Evolutionary conservation across 2,329 filamentous ascomycete genomes (phyloP).

Genomic region (Scytalidium sp.): DNA sequence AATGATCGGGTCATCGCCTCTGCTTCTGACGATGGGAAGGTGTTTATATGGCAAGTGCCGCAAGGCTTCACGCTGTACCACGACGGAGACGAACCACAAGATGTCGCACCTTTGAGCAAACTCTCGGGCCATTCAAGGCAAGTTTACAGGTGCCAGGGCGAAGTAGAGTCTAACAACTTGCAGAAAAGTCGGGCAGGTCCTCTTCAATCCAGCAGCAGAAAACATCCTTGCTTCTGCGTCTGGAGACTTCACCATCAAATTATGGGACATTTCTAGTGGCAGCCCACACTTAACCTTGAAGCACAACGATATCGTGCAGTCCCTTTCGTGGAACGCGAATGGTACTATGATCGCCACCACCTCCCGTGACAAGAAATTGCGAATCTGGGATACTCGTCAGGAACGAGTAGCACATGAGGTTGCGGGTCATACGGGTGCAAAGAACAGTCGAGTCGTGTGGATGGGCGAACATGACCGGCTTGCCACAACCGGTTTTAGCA

Average conservation of each 20-base stretch:
- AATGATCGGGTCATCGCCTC: conserved; percentile 92
- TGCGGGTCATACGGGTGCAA: conserved; percentile 84
- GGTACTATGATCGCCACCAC: conserved; percentile 87
- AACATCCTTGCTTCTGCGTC: conserved; percentile 94
- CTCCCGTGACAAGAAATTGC: conserved; percentile 95
- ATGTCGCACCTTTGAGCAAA: conserved; percentile 78
- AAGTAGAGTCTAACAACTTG: conserved; percentile 20
- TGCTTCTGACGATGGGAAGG: conserved; percentile 93
- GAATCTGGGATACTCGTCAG: conserved; percentile 96
- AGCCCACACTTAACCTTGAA: conserved; percentile 73
- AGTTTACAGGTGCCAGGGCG: conserved; percentile 18
- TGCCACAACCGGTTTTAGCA: conserved; percentile 94
- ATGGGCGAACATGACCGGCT: conserved; percentile 95
- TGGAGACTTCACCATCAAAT: conserved; percentile 89
- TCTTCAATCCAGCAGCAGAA: conserved; percentile 95
- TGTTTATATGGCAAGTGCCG: conserved; percentile 95
- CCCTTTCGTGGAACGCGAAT: conserved; percentile 90
- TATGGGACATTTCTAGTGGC: conserved; percentile 89
- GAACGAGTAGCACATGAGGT: conserved; percentile 83
- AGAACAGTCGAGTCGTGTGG: conserved; percentile 97
- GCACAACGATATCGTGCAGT: conserved; percentile 91
- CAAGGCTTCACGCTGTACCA: conserved; percentile 80
- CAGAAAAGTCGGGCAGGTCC: conserved; percentile 95
- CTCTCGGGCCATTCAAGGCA: conserved; percentile 85
- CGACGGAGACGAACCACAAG: conserved; percentile 78